These are phyloP conservation scores for Carex cristatella DNA, from an alignment of 176 grass and related monocot genomes.

Conservation along the genomic window DNA sequence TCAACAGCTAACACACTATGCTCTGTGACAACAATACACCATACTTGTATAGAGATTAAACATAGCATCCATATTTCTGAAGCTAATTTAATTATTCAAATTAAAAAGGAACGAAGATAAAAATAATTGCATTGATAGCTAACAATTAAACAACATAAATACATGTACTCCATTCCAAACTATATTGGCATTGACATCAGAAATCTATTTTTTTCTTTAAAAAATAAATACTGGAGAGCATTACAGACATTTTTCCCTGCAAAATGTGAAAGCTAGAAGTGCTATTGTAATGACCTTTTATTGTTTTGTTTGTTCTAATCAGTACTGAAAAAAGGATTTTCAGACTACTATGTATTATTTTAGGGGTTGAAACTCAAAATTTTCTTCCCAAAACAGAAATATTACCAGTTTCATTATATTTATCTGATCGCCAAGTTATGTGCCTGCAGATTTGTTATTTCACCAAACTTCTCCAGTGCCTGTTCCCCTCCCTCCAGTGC, in stretches of 20 bases:
- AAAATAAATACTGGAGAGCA: background rate
- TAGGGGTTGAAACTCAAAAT: background rate
- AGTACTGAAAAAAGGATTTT: background rate
- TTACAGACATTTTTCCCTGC: background rate
- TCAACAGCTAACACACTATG: background rate
- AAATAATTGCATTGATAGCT: background rate
- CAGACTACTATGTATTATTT: background rate
- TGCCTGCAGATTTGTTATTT: conserved; percentile 39
- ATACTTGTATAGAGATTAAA: background rate
- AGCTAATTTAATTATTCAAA: background rate
- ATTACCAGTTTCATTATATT: background rate
- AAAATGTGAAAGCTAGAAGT: background rate
- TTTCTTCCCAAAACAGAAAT: background rate
- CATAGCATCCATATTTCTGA: background rate
- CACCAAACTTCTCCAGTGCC: conserved; percentile 51
- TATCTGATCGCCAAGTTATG: conserved; percentile 46
- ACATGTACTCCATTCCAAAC: background rate
- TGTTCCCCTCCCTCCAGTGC: conserved; percentile 49
- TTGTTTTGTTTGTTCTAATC: background rate
- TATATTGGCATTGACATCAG: background rate
- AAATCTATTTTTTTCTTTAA: background rate
- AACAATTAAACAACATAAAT: background rate
- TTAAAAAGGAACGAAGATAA: background rate
- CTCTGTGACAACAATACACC: background rate
- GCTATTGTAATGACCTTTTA: background rate